These are phyloP conservation scores for Jatropha curcas DNA, from an alignment of 345 rosid species.

Conservation along the genomic window DNA sequence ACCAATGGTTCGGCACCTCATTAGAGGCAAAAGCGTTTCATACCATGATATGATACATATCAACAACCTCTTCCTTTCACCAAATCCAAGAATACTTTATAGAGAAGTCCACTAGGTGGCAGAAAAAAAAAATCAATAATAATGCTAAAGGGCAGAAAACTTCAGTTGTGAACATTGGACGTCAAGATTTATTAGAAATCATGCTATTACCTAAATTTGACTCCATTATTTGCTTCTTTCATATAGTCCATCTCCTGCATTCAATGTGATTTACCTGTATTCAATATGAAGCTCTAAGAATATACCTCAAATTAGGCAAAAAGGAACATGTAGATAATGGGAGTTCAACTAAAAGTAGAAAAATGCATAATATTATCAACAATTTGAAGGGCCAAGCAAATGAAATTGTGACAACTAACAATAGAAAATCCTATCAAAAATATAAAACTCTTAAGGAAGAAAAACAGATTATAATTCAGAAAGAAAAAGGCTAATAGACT, in stretches of 20 bases:
- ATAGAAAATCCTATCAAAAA: background rate
- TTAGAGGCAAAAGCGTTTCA: background rate
- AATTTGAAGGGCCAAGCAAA: background rate
- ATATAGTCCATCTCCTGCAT: conserved; percentile 99
- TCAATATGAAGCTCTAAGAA: conserved; percentile 95
- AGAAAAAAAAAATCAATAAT: background rate
- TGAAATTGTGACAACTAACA: background rate
- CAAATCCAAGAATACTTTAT: background rate
- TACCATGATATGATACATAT: conserved; percentile 4
- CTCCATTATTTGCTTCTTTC: conserved; percentile 87
- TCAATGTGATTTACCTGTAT: conserved; percentile 98
- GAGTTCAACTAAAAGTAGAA: background rate
- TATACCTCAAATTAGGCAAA: conserved; percentile 45
- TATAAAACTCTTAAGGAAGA: too few species aligned
- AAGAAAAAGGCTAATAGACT: background rate
- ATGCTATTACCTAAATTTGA: conserved; percentile 71
- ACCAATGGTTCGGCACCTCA: background rate
- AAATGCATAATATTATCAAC: background rate
- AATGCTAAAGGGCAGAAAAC: background rate
- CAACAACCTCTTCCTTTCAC: background rate
- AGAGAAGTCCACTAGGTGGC: background rate
- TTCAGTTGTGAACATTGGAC: background rate
- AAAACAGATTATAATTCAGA: background rate
- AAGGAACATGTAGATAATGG: background rate
- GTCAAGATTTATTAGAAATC: background rate